A percentile compares a stretch with the other conserved stretches of the same genome.
Conservation (phyloP, 768 basidiomycete genomes). For the Leccinum fibrillosum region DNA sequence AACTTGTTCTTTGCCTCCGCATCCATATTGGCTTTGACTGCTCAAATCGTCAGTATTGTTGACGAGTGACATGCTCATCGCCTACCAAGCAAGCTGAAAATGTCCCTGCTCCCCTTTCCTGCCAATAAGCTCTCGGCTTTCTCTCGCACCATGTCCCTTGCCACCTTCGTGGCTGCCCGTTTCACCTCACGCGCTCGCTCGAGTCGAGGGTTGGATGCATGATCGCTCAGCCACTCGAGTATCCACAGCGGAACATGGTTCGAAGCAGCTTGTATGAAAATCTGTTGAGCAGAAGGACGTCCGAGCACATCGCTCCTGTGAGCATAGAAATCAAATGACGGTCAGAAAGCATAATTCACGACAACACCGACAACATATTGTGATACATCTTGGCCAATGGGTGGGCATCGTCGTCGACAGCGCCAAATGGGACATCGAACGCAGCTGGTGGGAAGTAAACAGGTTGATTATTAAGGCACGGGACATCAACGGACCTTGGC, state of each 20-base stretch:
- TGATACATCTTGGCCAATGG: slow-evolving; percentile 7
- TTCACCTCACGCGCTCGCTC: slow-evolving; percentile 12
- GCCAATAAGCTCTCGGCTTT: slow-evolving; percentile 10
- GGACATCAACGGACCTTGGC: slow-evolving; percentile 34
- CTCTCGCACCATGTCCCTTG: slow-evolving; percentile 16
- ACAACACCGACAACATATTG: slow-evolving; percentile 12
- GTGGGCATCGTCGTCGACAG: slow-evolving; percentile 7
- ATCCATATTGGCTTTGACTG: slow-evolving; percentile 30
- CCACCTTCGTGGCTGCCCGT: slow-evolving; percentile 1
- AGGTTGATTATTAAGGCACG: neutral
- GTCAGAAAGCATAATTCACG: slow-evolving; percentile 1
- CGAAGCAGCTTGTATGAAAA: slow-evolving; percentile 13
- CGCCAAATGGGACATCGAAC: slow-evolving; percentile 47
- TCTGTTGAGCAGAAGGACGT: slow-evolving; percentile 10
- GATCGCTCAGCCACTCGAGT: slow-evolving; percentile 34
- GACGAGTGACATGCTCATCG: neutral
- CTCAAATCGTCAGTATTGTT: neutral
- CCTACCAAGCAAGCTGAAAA: slow-evolving; percentile 39
- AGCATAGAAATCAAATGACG: slow-evolving; percentile 4
- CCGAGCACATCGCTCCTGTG: slow-evolving; percentile 13
- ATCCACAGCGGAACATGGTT: slow-evolving; percentile 12
- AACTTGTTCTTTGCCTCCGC: slow-evolving; percentile 22
- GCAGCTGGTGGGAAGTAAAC: slow-evolving; percentile 28
- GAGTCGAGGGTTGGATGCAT: slow-evolving; percentile 21
- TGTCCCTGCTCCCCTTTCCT: slow-evolving; percentile 15